Base-by-base conservation (phyloP, 2,329 filamentous ascomycete genomes). In the Dothidotthia symphoricarpi region DNA sequence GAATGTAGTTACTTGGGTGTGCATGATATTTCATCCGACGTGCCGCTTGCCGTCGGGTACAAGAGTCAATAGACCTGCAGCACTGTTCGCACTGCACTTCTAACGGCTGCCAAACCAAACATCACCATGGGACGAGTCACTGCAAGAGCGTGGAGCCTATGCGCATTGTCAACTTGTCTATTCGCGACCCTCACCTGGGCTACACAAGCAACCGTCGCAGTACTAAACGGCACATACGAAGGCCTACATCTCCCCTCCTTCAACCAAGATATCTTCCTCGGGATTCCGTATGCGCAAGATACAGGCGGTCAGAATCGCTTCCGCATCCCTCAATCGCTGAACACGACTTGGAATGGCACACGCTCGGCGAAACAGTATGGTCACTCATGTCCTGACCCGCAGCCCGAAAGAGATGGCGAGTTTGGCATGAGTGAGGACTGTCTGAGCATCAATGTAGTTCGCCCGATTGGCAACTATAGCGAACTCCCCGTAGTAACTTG, bases 371-470 rank as follows among this genome's bases (percentile, higher is more conserved):
- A 63, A 11, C 48, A 59, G 36, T 75, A 74, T 46, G 67, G 70
- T 4, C 53, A 64, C 27, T 55, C 60, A 19, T 72, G 69, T 41
- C 67, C 70, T 13, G 69, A 70, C 34, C 42, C 52, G 12, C 40
- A 47, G 11, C 51, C 52, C 1, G 47, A 45, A 7, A 36, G 36
- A 9, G 55, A 62, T 33, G 55, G 31, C n/a, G 39, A 37, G 27
- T 70, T 67, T 39, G 68, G 67, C 19, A 61, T 66, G 50, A 63
- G 61, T 9, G 81, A 83, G 51, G 76, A 82, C 51, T 84, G 81
- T 44, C 68, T 84, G 3, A 80, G 77, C 29, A 64, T 84, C 43
- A 84, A 83, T 49, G 71, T 85, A 6, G 67, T 84, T 16, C 72
- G 80, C 3, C 78, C 79, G 0, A 62, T 73, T 7, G 72, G 74